Percentiles rank a stretch among this genome's conserved stretches.
Conservation (phyloP, 148 eudicot genomes). For the Euryodendron excelsum region DNA sequence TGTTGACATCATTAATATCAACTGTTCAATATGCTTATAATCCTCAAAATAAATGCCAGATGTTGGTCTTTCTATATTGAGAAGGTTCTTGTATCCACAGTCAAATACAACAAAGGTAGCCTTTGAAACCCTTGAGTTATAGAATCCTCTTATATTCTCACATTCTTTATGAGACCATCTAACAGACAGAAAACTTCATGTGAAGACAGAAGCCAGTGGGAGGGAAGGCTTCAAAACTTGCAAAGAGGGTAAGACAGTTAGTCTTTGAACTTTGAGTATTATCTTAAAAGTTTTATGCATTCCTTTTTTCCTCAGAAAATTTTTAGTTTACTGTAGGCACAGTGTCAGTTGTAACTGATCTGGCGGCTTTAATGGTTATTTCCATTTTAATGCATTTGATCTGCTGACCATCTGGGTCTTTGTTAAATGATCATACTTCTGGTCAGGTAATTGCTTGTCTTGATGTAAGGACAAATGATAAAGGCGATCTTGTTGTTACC, state of each 20-base stretch:
- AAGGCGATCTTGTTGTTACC: conserved; percentile 97
- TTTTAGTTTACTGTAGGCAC: not conserved
- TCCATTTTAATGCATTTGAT: not conserved
- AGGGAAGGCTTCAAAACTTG: conserved; percentile 86
- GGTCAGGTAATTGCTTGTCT: conserved; percentile 95
- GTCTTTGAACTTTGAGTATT: not conserved
- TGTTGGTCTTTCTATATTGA: conserved; percentile 88
- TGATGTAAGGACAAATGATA: conserved; percentile 94
- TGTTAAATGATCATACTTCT: no score
- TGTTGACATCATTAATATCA: not conserved
- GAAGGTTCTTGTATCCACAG: conserved; percentile 71
- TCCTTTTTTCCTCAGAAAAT: not conserved
- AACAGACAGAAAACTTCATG: conserved; percentile 40
- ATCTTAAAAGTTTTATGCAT: not conserved
- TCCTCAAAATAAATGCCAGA: conserved; percentile 44
- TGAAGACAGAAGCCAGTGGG: conserved; percentile 72
- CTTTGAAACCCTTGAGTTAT: conserved; percentile 17
- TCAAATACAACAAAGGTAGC: conserved; percentile 62
- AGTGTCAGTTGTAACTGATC: not conserved
- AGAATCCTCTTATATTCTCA: not conserved
- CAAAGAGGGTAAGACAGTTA: conserved; percentile 79
- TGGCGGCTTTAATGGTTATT: not conserved
- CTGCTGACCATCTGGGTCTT: not conserved
- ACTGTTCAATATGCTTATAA: not conserved
- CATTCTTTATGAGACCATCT: conserved; percentile 22